phyloP scores from a whole-genome alignment of 1,139 yeast genomes.

The Saccharomyces hybrid region DNA sequence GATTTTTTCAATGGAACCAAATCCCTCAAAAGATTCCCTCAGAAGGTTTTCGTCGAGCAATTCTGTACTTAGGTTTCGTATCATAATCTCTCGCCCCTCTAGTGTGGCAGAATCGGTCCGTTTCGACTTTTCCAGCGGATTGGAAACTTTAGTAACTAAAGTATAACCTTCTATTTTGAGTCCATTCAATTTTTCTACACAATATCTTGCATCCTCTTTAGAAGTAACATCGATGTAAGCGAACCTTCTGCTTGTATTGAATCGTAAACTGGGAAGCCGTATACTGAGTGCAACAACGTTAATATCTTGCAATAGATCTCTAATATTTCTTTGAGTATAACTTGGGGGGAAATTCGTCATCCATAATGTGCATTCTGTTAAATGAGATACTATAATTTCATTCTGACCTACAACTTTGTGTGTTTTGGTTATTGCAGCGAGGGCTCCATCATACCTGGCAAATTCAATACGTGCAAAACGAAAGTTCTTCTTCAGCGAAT shows the following conservation, averaged over 20 bases:
- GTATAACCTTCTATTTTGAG: slow-evolving; percentile 28
- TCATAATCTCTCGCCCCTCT: slow-evolving; percentile 49
- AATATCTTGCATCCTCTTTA: slow-evolving; percentile 40
- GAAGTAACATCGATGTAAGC: slow-evolving; percentile 59
- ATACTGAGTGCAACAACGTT: slow-evolving; percentile 45
- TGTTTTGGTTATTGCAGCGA: slow-evolving; percentile 56
- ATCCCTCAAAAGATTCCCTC: slow-evolving; percentile 33
- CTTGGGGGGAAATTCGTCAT: slow-evolving; percentile 64
- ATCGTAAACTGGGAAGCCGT: slow-evolving; percentile 60
- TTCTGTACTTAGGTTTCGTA: slow-evolving; percentile 42
- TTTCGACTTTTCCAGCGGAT: slow-evolving; percentile 38
- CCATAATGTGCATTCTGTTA: slow-evolving; percentile 33
- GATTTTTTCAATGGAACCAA: slow-evolving; percentile 45
- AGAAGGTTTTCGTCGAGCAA: slow-evolving; percentile 30
- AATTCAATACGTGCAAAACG: slow-evolving; percentile 51
- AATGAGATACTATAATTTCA: slow-evolving; percentile 38
- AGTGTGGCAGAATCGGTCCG: slow-evolving; percentile 39
- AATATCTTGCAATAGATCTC: slow-evolving; percentile 36
- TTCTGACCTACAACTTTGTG: slow-evolving; percentile 40
- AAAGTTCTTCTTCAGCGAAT: slow-evolving; percentile 19
- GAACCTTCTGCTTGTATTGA: slow-evolving; percentile 54
- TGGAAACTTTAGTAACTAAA: slow-evolving; percentile 53
- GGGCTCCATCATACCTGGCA: slow-evolving; percentile 40
- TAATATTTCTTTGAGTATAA: slow-evolving; percentile 38
- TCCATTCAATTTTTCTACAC: slow-evolving; percentile 41